Percentiles rank a stretch among this genome's conserved stretches.
Evolutionary conservation across 257 asterid species (phyloP).

Genomic region (Gentiana macrophylla): DNA sequence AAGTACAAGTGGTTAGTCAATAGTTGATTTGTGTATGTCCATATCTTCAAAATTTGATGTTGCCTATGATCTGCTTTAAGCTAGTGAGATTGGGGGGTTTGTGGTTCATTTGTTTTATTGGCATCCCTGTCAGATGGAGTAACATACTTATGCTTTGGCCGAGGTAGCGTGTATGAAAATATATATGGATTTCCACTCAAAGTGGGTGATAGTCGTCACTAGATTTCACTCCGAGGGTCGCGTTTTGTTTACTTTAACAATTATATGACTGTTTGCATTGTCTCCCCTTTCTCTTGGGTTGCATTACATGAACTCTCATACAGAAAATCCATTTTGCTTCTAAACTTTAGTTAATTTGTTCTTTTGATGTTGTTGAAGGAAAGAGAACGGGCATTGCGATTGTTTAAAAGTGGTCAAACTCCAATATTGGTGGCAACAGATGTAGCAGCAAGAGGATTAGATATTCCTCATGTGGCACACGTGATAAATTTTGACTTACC

Average conservation of each 20-base stretch:
- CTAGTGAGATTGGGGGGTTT: background rate
- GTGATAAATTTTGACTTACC: conserved; percentile 74
- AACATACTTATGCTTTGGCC: too few species aligned
- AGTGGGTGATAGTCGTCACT: too few species aligned
- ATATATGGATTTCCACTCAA: too few species aligned
- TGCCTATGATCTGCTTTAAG: background rate
- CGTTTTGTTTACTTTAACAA: too few species aligned
- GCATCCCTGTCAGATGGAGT: background rate
- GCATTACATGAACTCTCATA: too few species aligned
- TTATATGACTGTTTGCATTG: too few species aligned
- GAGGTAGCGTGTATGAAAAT: too few species aligned
- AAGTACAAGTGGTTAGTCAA: conserved; percentile 54
- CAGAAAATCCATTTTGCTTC: too few species aligned
- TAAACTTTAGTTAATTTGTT: background rate
- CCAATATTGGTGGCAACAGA: conserved; percentile 73
- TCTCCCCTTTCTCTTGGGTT: too few species aligned
- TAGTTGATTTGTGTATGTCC: background rate
- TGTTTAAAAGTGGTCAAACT: conserved; percentile 46
- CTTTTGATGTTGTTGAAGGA: conserved; percentile 31
- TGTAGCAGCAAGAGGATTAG: conserved; percentile 70
- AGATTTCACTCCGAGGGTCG: too few species aligned
- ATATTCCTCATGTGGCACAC: conserved; percentile 68
- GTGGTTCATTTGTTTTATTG: background rate
- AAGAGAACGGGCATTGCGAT: conserved; percentile 50
- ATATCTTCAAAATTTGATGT: background rate